Conservation (phyloP, 768 basidiomycete genomes). For the Tephrocybe sp. region DNA sequence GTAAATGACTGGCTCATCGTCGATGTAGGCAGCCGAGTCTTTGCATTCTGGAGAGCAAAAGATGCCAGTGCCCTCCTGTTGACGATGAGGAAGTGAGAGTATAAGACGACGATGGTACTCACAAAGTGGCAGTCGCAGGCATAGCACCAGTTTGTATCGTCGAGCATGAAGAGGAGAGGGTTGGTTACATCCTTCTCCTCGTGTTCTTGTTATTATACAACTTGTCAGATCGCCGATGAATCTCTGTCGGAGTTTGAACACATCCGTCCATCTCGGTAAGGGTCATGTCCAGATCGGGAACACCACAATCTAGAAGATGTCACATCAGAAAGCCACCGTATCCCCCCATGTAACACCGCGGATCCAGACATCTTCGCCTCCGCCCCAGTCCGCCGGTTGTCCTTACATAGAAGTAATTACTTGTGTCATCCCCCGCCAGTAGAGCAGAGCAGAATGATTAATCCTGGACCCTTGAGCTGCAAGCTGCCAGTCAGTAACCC, state of each 20-base stretch:
- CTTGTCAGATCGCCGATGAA: conserved; percentile 7
- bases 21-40: too few species aligned
- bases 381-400: too few species aligned
- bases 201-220: conserved; percentile 12
- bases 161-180: conserved; percentile 25
- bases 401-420: too few species aligned
- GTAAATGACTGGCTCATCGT: conserved; percentile 23
- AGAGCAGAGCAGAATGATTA: too few species aligned
- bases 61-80: conserved; percentile 32
- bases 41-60: conserved; percentile 57
- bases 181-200: neutral
- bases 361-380: too few species aligned
- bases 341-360: too few species aligned
- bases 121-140: conserved; percentile 61
- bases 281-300: too few species aligned
- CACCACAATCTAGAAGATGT: too few species aligned
- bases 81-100: conserved; percentile 18
- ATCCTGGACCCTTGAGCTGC: too few species aligned
- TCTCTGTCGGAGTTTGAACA: conserved; percentile 3
- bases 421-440: too few species aligned
- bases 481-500: too few species aligned
- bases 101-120: conserved; percentile 25
- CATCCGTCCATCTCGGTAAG: conserved; percentile 25
- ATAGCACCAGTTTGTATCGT: conserved; percentile 76
- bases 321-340: too few species aligned